These are phyloP conservation scores for Herpetomonas muscarum DNA, from an alignment of 208 protist species.

Conservation along the genomic window DNA sequence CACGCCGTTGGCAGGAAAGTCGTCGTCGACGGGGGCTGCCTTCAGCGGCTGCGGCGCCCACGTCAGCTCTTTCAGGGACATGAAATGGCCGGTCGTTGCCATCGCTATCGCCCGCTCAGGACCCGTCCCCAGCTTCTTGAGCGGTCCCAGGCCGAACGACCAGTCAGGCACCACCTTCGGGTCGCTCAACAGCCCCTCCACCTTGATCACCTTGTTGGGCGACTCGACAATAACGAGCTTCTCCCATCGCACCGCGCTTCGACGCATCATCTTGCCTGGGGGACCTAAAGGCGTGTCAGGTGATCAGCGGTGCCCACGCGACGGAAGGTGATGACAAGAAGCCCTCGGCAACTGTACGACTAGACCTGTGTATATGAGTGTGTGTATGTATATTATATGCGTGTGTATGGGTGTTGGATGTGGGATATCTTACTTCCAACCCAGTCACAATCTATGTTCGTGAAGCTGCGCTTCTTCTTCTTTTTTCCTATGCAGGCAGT, in stretches of 20 bases:
- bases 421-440: no score
- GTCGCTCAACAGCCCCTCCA: conserved; percentile 80
- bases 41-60: conserved; percentile 32
- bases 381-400: conserved; percentile 5
- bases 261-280: conserved; percentile 57
- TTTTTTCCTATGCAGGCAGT: no score
- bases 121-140: conserved; percentile 41
- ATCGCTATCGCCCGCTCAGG: conserved; percentile 75
- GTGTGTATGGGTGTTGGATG: background rate
- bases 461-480: no score
- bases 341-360: background rate
- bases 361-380: conserved; percentile 3
- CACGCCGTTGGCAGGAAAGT: conserved; percentile 56
- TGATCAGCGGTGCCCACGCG: no score
- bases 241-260: conserved; percentile 45
- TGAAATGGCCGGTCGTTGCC: conserved; percentile 88
- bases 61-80: conserved; percentile 72
- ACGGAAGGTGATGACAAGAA: no score
- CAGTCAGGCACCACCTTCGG: conserved; percentile 78
- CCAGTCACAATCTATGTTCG: no score
- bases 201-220: conserved; percentile 89
- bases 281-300: no score
- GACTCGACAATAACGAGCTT: conserved; percentile 91
- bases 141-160: conserved; percentile 55
- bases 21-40: conserved; percentile 8